phyloP scores from a whole-genome alignment of 257 asterid species.

The Orobanche coerulescens region DNA sequence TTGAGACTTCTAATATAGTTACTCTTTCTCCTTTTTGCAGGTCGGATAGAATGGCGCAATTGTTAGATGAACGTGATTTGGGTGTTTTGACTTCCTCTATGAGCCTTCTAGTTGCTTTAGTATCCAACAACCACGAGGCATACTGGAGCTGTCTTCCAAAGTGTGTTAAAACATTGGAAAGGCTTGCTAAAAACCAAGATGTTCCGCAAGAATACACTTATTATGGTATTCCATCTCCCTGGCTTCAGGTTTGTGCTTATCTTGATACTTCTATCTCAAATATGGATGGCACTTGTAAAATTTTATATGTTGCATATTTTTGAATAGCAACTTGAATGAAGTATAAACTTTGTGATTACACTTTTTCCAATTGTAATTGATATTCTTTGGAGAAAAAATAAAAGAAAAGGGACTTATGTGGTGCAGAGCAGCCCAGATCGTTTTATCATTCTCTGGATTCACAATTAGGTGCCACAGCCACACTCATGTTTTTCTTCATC shows the following conservation, averaged over 20 bases:
- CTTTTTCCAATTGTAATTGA: not conserved
- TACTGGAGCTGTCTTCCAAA: slow-evolving; percentile 98
- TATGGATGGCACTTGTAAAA: not conserved
- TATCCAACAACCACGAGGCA: slow-evolving; percentile 87
- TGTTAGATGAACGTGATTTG: slow-evolving; percentile 96
- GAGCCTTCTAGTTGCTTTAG: slow-evolving; percentile 96
- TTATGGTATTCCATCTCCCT: slow-evolving; percentile 98
- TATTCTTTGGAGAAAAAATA: not conserved
- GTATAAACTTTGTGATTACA: not conserved
- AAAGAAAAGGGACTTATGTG: not conserved
- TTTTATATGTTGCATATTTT: not conserved
- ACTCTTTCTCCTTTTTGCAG: slow-evolving; percentile 34
- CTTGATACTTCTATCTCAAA: slow-evolving; percentile 9
- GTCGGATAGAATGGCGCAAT: slow-evolving; percentile 97
- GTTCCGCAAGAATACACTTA: slow-evolving; percentile 97
- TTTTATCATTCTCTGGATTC: not conserved
- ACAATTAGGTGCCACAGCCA: not conserved
- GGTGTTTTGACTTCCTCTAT: slow-evolving; percentile 96
- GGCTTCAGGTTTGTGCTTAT: slow-evolving; percentile 86
- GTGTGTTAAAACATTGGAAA: slow-evolving; percentile 85
- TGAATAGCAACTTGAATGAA: not conserved
- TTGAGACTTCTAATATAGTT: slow-evolving; percentile 6
- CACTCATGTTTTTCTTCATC: not conserved
- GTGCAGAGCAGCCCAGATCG: not conserved
- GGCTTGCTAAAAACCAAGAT: slow-evolving; percentile 93